Base-by-base conservation (phyloP, 1,139 yeast genomes). In the Blastobotrys raffinosifermentans region DNA sequence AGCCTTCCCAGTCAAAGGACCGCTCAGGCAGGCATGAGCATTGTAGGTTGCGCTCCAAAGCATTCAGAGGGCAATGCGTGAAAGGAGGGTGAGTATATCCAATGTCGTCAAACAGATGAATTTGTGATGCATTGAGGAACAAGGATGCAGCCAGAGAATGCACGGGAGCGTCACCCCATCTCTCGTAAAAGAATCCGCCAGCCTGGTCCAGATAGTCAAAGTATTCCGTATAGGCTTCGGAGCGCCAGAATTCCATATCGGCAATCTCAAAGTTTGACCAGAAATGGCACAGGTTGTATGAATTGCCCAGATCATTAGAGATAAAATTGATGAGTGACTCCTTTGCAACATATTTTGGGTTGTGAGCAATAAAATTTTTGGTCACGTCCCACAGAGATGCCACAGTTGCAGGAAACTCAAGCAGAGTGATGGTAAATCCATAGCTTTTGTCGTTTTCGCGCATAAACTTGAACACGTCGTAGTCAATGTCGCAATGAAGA, bases 121-220 rank as follows among this genome's bases (percentile, higher is more conserved):
- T 60, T 55, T 77, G 72, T 25, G 73, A 75, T 58, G 73, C 72
- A 44, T 79, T 75, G 55, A 83, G 63, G 61, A 85, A 78, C 44
- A 84, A 64, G 3, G 89, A 68, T n/a, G 83, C 94, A 10, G 91
- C 94, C 53, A 85, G 76, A 10, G 94, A 81, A 58, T 85, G 95
- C 26, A 85, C 80, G 26, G 95, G 94, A 9, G 94, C 94, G 62
- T 84, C 95, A 44, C 94, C 94, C 94, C 94, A 85, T 58, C 94
- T 73, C 64, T 85, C 94, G 58, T 85, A 85, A 63, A 80, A 85
- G 65, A 85, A 85, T 4, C 94, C 94, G 54, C 94, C 95, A 11
- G 82, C 73, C 48, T 74, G 63, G 58, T 84, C 95, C 51, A 84
- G 72, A 54, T 70, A 67, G 22, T 81, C 80, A 51, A 84, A 85